These are phyloP conservation scores for Flaveria linearis DNA, from an alignment of 129 eudicot genomes.

Conservation along the genomic window DNA sequence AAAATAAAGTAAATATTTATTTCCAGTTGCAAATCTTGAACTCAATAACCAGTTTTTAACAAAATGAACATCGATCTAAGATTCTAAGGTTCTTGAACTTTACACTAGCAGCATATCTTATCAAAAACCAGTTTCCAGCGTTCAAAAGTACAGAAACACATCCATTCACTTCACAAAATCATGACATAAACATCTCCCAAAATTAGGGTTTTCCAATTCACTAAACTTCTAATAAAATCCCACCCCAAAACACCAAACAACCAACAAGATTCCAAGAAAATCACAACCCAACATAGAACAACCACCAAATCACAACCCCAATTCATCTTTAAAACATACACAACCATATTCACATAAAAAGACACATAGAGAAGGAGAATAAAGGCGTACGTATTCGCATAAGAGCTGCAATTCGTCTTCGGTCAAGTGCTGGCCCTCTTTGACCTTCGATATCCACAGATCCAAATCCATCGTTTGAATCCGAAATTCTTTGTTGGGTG, in stretches of 20 bases:
- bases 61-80: slow-evolving; percentile 14
- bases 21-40: neutral
- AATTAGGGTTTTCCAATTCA: slow-evolving; percentile 35
- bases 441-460: slow-evolving; percentile 90
- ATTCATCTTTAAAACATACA: slow-evolving; percentile 6
- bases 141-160: slow-evolving; percentile 8
- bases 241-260: slow-evolving; percentile 6
- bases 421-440: slow-evolving; percentile 94
- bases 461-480: slow-evolving; percentile 80
- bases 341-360: neutral
- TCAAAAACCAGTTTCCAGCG: neutral
- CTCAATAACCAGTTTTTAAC: slow-evolving; percentile 19
- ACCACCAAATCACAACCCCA: slow-evolving; percentile 18
- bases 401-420: slow-evolving; percentile 98
- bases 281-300: neutral
- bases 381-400: slow-evolving; percentile 79
- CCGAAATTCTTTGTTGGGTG: neutral
- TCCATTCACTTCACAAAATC: slow-evolving; percentile 4
- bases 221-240: slow-evolving; percentile 19
- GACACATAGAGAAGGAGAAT: neutral
- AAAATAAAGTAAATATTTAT: neutral
- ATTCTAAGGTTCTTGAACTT: neutral
- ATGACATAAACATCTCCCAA: slow-evolving; percentile 16
- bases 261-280: slow-evolving; percentile 15
- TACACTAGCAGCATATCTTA: neutral